Base-by-base conservation (phyloP, 2,329 filamentous ascomycete genomes). In the Raffaelea albimanens region DNA sequence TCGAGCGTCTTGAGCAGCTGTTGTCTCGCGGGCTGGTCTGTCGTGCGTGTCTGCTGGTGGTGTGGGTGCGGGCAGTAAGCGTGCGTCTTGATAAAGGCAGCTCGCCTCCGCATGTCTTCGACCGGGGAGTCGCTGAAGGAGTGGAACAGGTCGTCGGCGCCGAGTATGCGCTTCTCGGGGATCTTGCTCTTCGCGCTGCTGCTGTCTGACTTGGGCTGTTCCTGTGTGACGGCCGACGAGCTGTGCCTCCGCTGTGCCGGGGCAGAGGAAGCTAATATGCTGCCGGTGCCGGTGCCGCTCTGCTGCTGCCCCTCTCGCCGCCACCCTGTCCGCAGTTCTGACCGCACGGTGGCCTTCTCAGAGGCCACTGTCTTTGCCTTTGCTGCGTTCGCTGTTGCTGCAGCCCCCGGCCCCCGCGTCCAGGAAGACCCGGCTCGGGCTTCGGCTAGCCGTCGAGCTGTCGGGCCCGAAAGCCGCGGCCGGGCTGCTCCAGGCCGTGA, bases 1-100 rank as follows among this genome's bases (percentile, higher is more conserved):
- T 44, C 51, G 16, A 56, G 50, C 38, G 52, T 44, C 48, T 54
- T 46, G n/a, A 52, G 49, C 40, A 38, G 49, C 33, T 39, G 47
- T n/a, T n/a, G n/a, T 34, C 14, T 23, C 22, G 18, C 8, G 5
- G 29, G 40, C 19, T 39, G 40, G n/a, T 21, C 29, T 25, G 36
- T 19, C 25, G 5, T 19, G n/a, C 22, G 22, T 25, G 41, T 33
- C 38, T 83, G 78, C 57, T 83, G 81, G 64, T 98, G 93, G 47
- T 85, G 81, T 5, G 88, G 87, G 60, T 98, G 93, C 22, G 93
- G 87, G 61, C 93, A 98, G 65, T 88, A 86, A 14, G 91, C 91
- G 70, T 96, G 88, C 60, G 94, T 85, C 62, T 83, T 87, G 68
- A 97, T 97, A 59, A 87, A 94, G 10, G 85, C 86, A 23, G 91